A percentile compares a stretch with the other conserved stretches of the same genome.
These are phyloP conservation scores for Nematodospora anomalae DNA, from an alignment of 1,139 yeast species.

Conservation along the genomic window DNA sequence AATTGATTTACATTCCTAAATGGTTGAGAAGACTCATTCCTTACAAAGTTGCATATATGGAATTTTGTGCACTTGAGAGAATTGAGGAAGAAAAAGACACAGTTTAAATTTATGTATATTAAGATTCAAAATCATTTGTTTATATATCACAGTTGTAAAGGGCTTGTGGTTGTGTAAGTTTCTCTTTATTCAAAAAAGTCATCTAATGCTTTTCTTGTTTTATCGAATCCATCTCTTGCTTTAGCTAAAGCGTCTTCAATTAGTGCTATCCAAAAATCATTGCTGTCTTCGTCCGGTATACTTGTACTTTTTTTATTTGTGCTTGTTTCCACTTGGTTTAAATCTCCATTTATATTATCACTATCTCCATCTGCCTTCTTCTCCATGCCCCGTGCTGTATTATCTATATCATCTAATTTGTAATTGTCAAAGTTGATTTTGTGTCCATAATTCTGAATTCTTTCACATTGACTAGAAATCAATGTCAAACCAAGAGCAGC, in stretches of 20 bases:
- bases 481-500: conserved; percentile 87
- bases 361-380: conserved; percentile 16
- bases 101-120: conserved; percentile 1
- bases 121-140: not conserved
- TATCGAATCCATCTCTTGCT: conserved; percentile 57
- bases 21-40: conserved; percentile 22
- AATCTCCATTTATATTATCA: not conserved
- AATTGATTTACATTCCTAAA: conserved; percentile 47
- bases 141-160: not conserved
- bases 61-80: conserved; percentile 42
- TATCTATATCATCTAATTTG: conserved; percentile 18
- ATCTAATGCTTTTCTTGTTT: conserved; percentile 57
- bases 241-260: conserved; percentile 56
- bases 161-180: not conserved
- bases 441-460: conserved; percentile 88
- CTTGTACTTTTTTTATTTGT: conserved; percentile 6
- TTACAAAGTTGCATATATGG: conserved; percentile 41
- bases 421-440: conserved; percentile 47
- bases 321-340: conserved; percentile 6
- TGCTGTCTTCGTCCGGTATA: conserved; percentile 22
- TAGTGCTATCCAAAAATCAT: conserved; percentile 50
- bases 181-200: conserved; percentile 46
- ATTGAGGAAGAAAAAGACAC: not conserved
- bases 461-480: conserved; percentile 84
- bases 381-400: conserved; percentile 9